Evolutionary conservation across 2,329 filamentous ascomycete genomes (phyloP), one percentile per base, ranked within the genome.

Genomic region (Fusarium buxicola): DNA sequence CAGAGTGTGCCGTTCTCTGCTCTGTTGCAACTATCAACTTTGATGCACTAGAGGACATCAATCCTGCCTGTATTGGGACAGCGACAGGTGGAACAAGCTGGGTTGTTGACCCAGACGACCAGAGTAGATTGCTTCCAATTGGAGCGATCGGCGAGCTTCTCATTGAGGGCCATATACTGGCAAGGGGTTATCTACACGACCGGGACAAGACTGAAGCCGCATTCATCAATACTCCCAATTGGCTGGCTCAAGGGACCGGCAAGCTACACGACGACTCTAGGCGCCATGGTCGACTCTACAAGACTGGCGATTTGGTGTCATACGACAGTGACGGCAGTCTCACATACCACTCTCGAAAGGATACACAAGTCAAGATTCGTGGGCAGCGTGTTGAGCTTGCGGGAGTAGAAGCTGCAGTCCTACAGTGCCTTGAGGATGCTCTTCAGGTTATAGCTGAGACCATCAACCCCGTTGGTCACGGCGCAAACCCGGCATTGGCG

Each of bases 281-380:
- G 24, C 36, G 52, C n/a, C 11, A n/a, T 34, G 43, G 46, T 6
- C 28, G 53, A 4, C 49, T 60, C 8, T 84, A 83, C 63, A 79
- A 78, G 45, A 82, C 82, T 3, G 82, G 82, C 7, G 82, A 84
- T 59, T 70, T 84, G 10, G 81, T 74, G 3, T 71, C 70, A 25
- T 81, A 81, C 18, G 45, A 45, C 12, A 7, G 9, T 0, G 46
- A 51, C 7, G 54, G 54, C 0, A 71, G 69, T 10, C 69, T 84
- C 6, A 66, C 75, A 0, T 83, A 79, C 43, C 63, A 82, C 27
- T 83, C 82, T 39, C 76, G 85, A 12, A 85, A 84, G 61, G 85
- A 88, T 61, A 79, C 77, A 0, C 85, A 87, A 66, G 79, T 87
- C 47, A 88, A 88, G 69, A 72, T 87, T 9, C 78, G 80, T 18